Base-by-base conservation (phyloP, 2,329 filamentous ascomycete genomes). In the Claviceps purpurea region DNA sequence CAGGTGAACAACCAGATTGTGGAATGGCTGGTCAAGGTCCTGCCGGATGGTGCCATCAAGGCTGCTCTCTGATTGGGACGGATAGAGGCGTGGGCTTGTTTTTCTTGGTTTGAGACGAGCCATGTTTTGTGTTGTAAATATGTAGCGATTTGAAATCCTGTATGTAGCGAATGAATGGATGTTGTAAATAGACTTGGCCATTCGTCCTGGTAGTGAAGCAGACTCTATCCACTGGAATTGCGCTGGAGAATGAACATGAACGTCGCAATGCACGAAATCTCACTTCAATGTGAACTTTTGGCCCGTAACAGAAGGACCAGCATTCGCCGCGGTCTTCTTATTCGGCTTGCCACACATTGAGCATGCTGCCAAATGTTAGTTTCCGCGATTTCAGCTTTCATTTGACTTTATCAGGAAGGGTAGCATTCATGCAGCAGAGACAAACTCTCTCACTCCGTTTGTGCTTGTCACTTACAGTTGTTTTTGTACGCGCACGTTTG, bases 1-100 rank as follows among this genome's bases (percentile, higher is more conserved):
- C 79, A 84, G 59, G 79, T 88, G 3, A 96, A 96, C 66, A 65
- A 63, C 49, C 70, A 82, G 55, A 73, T 95, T 58, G 73, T 71
- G 52, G 73, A 76, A 53, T 95, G 89, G 78, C 58, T 94, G 47
- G 55, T 58, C 55, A 74, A 77, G 38, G 59, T 64, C 24, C 30
- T 62, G 22, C 52, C 57, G 3, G 59, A 60, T 14, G 59, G 59
- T 14, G 56, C 52, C 8, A 46, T 60, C 51, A 66, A 65, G 56
- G 54, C 66, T 44, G 54, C 59, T 42, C 53, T 68, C n/a, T 63
- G 20, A 10, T 18, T 24, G 5, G 11, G 13, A 48, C 30, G 43
- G 40, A 13, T 10, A 41, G 14, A 10, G 40, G n/a, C 2, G 7
- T 16, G 3, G 42, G 20, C 30, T 34, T 4, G 1, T 11, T 34